A percentile compares a stretch with the other conserved stretches of the same genome.
Evolutionary conservation across 1,139 yeast species (phyloP).

Genomic region (Scheffersomyces stambukii): DNA sequence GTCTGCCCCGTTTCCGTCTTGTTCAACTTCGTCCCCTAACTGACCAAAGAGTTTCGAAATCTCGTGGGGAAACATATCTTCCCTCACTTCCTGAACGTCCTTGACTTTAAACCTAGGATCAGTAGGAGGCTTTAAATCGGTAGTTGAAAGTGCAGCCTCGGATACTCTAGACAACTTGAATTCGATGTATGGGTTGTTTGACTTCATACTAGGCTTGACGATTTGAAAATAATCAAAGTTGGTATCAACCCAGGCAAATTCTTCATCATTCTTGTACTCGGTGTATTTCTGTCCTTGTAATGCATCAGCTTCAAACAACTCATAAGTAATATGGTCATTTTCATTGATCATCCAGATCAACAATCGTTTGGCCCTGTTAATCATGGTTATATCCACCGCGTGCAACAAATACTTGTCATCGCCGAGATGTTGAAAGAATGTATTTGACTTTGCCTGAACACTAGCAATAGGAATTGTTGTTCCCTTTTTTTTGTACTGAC

Average conservation of each 20-base stretch:
- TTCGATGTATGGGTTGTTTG: too few relatives aligned
- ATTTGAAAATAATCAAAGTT: constrained; percentile 15
- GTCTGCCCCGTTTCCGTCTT: too few relatives aligned
- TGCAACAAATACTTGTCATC: constrained; percentile 12
- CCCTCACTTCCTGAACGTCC: too few relatives aligned
- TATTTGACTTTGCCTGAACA: constrained; percentile 31
- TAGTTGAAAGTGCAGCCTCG: too few relatives aligned
- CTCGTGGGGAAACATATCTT: too few relatives aligned
- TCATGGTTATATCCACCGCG: constrained; percentile 12
- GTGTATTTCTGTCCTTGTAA: constrained; percentile 11
- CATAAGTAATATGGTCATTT: constrained; percentile 25
- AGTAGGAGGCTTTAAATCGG: too few relatives aligned
- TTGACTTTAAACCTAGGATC: too few relatives aligned
- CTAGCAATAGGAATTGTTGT: constrained; percentile 22
- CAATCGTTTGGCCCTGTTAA: constrained; percentile 33
- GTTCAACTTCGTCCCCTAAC: too few relatives aligned
- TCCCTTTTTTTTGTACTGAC: constrained; percentile 21
- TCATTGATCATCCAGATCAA: constrained; percentile 36
- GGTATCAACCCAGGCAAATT: constrained; percentile 33
- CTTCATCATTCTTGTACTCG: constrained; percentile 30
- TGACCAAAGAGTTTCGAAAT: too few relatives aligned
- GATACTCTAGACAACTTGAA: too few relatives aligned
- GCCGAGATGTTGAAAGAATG: constrained; percentile 23
- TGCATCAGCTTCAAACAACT: constrained; percentile 9
- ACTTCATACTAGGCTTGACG: too few relatives aligned